Conservation (phyloP, 2,329 filamentous ascomycete genomes). For the Lecanicillium sp. region DNA sequence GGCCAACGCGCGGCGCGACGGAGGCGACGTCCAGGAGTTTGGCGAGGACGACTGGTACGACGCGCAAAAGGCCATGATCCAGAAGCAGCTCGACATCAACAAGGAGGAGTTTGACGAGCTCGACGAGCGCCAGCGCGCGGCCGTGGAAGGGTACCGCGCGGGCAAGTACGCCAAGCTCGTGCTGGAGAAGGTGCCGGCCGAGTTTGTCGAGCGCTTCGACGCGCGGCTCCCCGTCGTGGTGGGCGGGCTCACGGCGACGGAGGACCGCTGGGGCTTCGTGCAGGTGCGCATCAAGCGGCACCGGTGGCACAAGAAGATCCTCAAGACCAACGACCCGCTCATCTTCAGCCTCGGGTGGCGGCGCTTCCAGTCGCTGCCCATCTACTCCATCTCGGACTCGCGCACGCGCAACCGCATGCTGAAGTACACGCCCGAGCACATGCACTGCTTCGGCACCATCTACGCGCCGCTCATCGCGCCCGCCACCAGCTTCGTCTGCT, state of each 20-base stretch:
- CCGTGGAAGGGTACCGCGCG: constrained; percentile 84
- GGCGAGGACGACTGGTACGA: constrained; percentile 99
- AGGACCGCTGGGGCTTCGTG: constrained; percentile 92
- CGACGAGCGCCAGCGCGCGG: constrained; percentile 74
- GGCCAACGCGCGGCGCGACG: constrained; percentile 65
- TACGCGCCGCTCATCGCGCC: constrained; percentile 93
- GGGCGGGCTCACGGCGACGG: constrained; percentile 85
- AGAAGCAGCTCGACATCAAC: constrained; percentile 97
- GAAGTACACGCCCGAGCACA: constrained; percentile 98
- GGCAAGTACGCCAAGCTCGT: constrained; percentile 92
- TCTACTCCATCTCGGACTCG: constrained; percentile 93
- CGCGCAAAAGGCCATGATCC: constrained; percentile 85
- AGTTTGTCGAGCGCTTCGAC: constrained; percentile 81
- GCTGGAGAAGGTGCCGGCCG: constrained; percentile 80
- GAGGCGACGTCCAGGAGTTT: constrained; percentile 68
- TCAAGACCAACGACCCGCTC: constrained; percentile 95
- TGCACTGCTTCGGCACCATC: constrained; percentile 96
- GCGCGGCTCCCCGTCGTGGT: constrained; percentile 78
- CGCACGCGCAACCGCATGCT: constrained; percentile 94
- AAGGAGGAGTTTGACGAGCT: constrained; percentile 84
- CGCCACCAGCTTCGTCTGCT: constrained; percentile 91
- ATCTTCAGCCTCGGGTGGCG: constrained; percentile 97
- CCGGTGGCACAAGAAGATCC: constrained; percentile 97
- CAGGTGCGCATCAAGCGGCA: constrained; percentile 96
- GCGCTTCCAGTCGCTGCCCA: constrained; percentile 83